Base-by-base conservation (phyloP, 163 green algal species). In the Scenedesmus sp. region DNA sequence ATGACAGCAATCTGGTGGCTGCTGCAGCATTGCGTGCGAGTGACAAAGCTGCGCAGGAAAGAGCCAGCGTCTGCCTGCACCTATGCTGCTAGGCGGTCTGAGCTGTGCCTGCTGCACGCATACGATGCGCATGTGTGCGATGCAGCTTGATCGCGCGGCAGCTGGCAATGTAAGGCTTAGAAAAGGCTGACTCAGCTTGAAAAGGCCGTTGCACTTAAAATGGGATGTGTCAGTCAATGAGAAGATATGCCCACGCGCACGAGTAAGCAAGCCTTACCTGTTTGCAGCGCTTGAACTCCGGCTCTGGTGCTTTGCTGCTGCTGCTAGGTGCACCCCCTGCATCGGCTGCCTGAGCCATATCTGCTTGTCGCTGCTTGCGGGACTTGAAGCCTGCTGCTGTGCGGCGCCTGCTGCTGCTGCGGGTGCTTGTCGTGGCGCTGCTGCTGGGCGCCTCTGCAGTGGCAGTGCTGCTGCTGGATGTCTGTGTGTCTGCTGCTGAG, bases 361-460 rank as follows among this genome's bases (percentile, higher is more conserved):
- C 85, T 56, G 85, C 85, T 43, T 90, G 85, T n/a, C 85, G 85
- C 72, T 90, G 85, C 70, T 73, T 49, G 20, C 85, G 70, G 12
- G 85, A 53, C 78, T 90, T 90, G 33, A 30, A n/a, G 18, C 85
- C 85, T 20, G 35, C 84, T 7, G 35, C 44, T 40, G 40, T 35
- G 26, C 85, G 42, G 13, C 35, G 30, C 44, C 53, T 88, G 56
- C 24, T 65, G 83, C 83, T 81, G 26, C 35, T 43, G 83, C 79
- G 9, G 51, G 30, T 73, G 81, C 37, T 37, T 46, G 35, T 79
- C 33, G 53, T 56, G 53, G 4, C 56, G 82, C 51, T 79, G 43
- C 12, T 89, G 43, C 24, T 83, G 85, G n/a, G 70, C 13, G 43
- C 24, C 76, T 56, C 24, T 83, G 85, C 68, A 72, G 65, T 40